Base-by-base conservation (phyloP, 2,329 filamentous ascomycete genomes). In the Arthroderma uncinatum region DNA sequence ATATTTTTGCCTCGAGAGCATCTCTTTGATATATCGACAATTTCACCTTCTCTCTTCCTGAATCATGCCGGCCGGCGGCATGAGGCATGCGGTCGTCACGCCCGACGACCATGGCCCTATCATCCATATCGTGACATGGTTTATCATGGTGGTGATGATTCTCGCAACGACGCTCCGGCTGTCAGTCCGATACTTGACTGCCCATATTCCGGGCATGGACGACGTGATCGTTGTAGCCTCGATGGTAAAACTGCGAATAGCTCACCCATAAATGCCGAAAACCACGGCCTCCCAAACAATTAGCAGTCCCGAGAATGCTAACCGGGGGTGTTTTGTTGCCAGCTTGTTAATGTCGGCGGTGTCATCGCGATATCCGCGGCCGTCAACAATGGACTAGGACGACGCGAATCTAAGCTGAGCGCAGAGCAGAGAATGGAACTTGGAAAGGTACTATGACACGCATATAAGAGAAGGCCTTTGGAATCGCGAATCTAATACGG, bases 21-120 rank as follows among this genome's bases (percentile, higher is more conserved):
- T 19, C 7, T 19, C n/a, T 7, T 30, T 30, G 28, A 42, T 19
- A 42, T 19, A 42, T 23, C 16, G 39, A 23, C 3, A 23, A n/a
- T 16, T 47, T 47, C 40, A 5, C 6, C 8, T 47, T 47, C 19
- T 14, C 19, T 25, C 40, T 2, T 25, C 40, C 19, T 47, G 40
- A 37, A 23, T 19, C n/a, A 40, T 40, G 36, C n/a, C 16, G 30
- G 5, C 36, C 12, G 52, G 33, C 14, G 36, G 52, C 33, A 34
- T 54, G 33, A 36, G 50, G 21, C 50, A 53, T 36, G 33, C 36
- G 50, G 47, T 30, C n/a, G 50, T 53, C n/a, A 53, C 50, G 33
- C 30, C 50, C n/a, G 50, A 53, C 33, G 37, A 55, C 53, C 53
- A 55, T 47, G 53, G 53, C 25, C 36, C 53, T 23, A 55, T 47